Evolutionary conservation across 768 basidiomycete species (phyloP).

Genomic region (Trametes cinnabarina): DNA sequence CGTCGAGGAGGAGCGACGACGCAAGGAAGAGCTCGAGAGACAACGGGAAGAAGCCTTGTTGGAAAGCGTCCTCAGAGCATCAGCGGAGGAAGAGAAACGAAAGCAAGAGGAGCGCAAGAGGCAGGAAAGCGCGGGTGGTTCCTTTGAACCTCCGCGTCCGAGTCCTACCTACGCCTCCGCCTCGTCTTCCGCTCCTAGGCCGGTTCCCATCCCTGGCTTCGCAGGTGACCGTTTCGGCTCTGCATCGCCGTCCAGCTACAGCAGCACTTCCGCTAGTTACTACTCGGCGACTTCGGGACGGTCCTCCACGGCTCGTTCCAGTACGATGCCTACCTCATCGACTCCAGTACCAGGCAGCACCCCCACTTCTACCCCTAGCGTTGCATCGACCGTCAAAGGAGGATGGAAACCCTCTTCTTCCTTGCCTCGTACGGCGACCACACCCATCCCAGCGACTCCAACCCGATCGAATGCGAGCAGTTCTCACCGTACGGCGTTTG

Average conservation of each 20-base stretch:
- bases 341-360: conserved; percentile 19
- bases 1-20: conserved; percentile 12
- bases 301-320: conserved; percentile 25
- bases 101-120: conserved; percentile 14
- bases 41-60: conserved; percentile 29
- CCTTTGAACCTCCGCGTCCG: conserved; percentile 18
- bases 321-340: conserved; percentile 27
- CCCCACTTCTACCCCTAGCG: conserved; percentile 26
- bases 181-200: conserved; percentile 26
- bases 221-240: not conserved
- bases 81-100: conserved; percentile 36
- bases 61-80: conserved; percentile 30
- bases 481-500: conserved; percentile 4
- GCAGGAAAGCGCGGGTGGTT: conserved; percentile 25
- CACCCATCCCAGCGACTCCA: conserved; percentile 2
- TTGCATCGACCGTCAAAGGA: conserved; percentile 8
- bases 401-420: conserved; percentile 16
- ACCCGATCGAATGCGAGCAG: not conserved
- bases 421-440: not conserved
- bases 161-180: conserved; percentile 29
- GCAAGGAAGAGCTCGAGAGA: conserved; percentile 16
- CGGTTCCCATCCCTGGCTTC: conserved; percentile 28
- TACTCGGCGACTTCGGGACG: conserved; percentile 23
- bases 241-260: conserved; percentile 20
- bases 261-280: conserved; percentile 26